Evolutionary conservation across 352 stramenopile species (phyloP).

Genomic region (Pythium apleroticum): DNA sequence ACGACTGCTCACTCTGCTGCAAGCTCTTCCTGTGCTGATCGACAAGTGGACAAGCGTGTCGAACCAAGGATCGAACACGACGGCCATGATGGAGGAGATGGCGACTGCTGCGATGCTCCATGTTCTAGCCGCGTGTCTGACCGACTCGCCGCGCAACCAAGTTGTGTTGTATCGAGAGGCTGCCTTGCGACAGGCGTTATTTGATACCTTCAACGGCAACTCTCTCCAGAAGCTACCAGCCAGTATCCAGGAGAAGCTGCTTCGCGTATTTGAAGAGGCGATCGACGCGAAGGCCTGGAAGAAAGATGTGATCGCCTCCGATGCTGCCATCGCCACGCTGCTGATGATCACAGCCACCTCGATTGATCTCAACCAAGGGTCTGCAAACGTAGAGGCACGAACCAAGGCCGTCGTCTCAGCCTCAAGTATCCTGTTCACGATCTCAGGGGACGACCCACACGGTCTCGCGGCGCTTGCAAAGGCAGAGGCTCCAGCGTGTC

Average conservation of each 20-base stretch:
- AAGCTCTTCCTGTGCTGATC: not conserved
- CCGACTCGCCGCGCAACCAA: slow-evolving; percentile 51
- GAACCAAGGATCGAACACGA: not conserved
- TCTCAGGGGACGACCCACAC: slow-evolving; percentile 40
- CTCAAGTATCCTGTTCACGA: slow-evolving; percentile 54
- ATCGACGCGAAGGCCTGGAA: slow-evolving; percentile 65
- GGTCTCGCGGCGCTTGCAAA: slow-evolving; percentile 31
- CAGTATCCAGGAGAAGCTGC: slow-evolving; percentile 33
- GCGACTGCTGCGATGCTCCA: slow-evolving; percentile 48
- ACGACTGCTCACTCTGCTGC: slow-evolving; percentile 32
- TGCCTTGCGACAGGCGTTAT: slow-evolving; percentile 26
- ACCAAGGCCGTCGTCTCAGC: slow-evolving; percentile 18
- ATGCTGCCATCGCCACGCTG: not conserved
- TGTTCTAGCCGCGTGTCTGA: slow-evolving; percentile 37
- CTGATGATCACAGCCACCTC: slow-evolving; percentile 1
- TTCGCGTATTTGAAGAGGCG: slow-evolving; percentile 45
- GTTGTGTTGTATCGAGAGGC: slow-evolving; percentile 46
- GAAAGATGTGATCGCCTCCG: slow-evolving; percentile 27
- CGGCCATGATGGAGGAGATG: slow-evolving; percentile 13
- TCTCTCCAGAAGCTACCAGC: slow-evolving; percentile 7
- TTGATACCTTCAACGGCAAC: not conserved
- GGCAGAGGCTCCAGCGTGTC: slow-evolving; percentile 2
- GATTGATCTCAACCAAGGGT: not conserved
- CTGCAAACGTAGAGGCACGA: not conserved
- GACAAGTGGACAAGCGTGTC: not conserved